These are phyloP conservation scores for Pythium pectinolyticum DNA, from an alignment of 352 stramenopile species.

Conservation along the genomic window DNA sequence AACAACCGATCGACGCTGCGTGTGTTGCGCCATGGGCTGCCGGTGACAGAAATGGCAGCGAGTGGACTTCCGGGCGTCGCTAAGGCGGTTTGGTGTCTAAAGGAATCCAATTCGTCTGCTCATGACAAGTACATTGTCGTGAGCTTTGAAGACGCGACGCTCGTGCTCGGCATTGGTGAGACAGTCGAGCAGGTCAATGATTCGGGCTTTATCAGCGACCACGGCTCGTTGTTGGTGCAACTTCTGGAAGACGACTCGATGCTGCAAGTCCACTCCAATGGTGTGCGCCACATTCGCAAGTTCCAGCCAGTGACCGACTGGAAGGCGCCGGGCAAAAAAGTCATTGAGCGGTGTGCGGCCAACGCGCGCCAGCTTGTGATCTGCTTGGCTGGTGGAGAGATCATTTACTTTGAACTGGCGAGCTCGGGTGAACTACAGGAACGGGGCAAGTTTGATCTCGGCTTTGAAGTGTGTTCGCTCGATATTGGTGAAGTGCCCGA, in stretches of 20 bases:
- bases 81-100: conserved; percentile 95
- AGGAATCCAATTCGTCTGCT: conserved; percentile 75
- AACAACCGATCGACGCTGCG: conserved; percentile 93
- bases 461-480: conserved; percentile 97
- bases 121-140: conserved; percentile 97
- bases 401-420: conserved; percentile 99
- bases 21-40: conserved; percentile 94
- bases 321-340: conserved; percentile 96
- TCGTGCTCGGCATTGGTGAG: conserved; percentile 97
- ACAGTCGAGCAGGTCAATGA: conserved; percentile 98
- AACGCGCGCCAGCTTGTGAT: conserved; percentile 98
- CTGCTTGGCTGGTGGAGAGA: conserved; percentile 93
- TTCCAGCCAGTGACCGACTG: conserved; percentile 95
- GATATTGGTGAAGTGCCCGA: conserved; percentile 95
- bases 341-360: conserved; percentile 95
- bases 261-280: conserved; percentile 95
- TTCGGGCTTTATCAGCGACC: conserved; percentile 93
- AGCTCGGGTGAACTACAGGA: conserved; percentile 92
- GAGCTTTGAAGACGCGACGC: conserved; percentile 98
- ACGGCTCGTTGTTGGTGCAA: conserved; percentile 94
- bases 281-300: conserved; percentile 95
- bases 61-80: conserved; percentile 95
- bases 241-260: conserved; percentile 95
- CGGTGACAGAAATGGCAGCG: conserved; percentile 96
- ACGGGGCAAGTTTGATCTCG: conserved; percentile 92